A percentile compares a stretch with the other conserved stretches of the same genome.
Evolutionary conservation across 1,284 basidiomycete genomes (phyloP).

Genomic region (Coniophora puteana): DNA sequence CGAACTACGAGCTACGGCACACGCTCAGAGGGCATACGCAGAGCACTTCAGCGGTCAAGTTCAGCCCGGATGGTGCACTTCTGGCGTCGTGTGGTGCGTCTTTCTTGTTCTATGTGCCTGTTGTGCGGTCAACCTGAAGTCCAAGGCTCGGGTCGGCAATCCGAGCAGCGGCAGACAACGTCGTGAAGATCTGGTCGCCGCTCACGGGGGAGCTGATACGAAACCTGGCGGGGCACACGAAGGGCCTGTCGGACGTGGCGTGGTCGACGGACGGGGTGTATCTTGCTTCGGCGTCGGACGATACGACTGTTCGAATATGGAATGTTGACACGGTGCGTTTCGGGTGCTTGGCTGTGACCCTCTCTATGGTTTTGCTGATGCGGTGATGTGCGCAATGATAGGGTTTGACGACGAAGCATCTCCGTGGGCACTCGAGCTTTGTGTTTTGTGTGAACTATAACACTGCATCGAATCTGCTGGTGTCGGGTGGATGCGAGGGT

Average conservation of each 20-base stretch:
- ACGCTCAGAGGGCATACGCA: conserved; percentile 68
- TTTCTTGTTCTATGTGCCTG: conserved; percentile 4
- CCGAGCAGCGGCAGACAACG: conserved; percentile 62
- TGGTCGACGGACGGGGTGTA: conserved; percentile 83
- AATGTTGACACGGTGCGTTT: conserved; percentile 69
- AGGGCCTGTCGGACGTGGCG: conserved; percentile 85
- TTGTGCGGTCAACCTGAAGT: neutral
- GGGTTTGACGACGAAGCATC: conserved; percentile 63
- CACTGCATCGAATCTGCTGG: conserved; percentile 81
- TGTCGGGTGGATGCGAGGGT: conserved; percentile 91
- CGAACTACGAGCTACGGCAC: conserved; percentile 67
- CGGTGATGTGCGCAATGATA: conserved; percentile 25
- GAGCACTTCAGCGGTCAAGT: conserved; percentile 80
- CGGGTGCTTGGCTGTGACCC: neutral
- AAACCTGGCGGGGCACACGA: conserved; percentile 68
- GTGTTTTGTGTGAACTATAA: conserved; percentile 94
- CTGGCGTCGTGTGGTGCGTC: conserved; percentile 75
- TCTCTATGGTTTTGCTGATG: neutral
- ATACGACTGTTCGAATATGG: conserved; percentile 85
- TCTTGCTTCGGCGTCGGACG: conserved; percentile 89
- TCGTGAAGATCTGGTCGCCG: conserved; percentile 79
- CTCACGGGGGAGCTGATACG: conserved; percentile 74
- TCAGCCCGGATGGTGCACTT: conserved; percentile 76
- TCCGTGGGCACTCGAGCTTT: conserved; percentile 83
- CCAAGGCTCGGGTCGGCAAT: no score